These are phyloP conservation scores for Allium fistulosum DNA, from an alignment of 106 monocot genomes.

Conservation along the genomic window DNA sequence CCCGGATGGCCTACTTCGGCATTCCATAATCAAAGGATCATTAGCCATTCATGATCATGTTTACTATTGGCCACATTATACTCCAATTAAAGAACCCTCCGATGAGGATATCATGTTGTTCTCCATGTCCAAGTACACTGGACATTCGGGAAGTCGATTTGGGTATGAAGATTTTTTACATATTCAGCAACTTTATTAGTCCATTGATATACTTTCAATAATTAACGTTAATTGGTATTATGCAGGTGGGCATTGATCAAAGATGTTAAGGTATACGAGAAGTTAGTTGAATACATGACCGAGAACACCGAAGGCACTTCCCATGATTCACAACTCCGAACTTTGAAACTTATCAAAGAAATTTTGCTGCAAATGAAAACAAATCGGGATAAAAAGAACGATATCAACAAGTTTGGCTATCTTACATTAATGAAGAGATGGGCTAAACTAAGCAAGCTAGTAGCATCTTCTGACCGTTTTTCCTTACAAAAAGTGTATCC, in stretches of 20 bases:
- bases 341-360: constrained; percentile 48
- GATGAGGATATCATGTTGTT: constrained; percentile 67
- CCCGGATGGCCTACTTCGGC: constrained; percentile 11
- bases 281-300: constrained; percentile 12
- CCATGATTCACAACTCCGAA: constrained; percentile 55
- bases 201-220: too few species aligned
- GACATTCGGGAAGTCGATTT: constrained; percentile 21
- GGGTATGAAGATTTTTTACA: not conserved
- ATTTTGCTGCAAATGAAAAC: constrained; percentile 29
- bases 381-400: constrained; percentile 12
- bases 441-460: constrained; percentile 27
- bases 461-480: constrained; percentile 51
- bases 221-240: not conserved
- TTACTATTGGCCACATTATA: constrained; percentile 84
- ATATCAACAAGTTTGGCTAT: constrained; percentile 55
- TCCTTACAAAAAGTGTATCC: constrained; percentile 53
- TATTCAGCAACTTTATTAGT: too few species aligned
- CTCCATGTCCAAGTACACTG: too few species aligned
- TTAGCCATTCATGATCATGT: constrained; percentile 53
- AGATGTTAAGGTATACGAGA: constrained; percentile 37
- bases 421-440: constrained; percentile 36
- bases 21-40: constrained; percentile 34
- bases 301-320: constrained; percentile 30
- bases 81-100: constrained; percentile 42
- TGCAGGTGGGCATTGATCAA: constrained; percentile 71